A percentile compares a stretch with the other conserved stretches of the same genome.
Conservation (phyloP, 176 grass and related monocot genomes). For the Carex littledalei region DNA sequence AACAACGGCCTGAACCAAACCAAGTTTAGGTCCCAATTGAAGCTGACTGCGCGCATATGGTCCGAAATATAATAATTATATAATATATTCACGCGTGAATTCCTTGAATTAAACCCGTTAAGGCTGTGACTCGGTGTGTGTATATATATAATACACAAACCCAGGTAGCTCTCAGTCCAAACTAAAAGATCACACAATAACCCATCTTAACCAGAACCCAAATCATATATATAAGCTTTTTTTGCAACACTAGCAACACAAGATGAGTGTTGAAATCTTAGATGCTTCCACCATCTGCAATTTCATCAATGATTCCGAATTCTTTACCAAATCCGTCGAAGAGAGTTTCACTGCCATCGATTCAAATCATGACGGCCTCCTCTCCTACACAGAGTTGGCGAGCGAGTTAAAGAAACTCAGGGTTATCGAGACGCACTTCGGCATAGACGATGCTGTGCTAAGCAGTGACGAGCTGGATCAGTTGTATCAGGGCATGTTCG, state of each 20-base stretch:
- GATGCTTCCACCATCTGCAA: constrained; percentile 21
- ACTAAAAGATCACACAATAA: background rate
- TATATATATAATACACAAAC: background rate
- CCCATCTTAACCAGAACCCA: background rate
- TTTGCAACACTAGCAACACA: background rate
- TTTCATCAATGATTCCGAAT: constrained; percentile 18
- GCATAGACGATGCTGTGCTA: background rate
- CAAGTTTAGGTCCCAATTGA: background rate
- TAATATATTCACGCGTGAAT: background rate
- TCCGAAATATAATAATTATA: background rate
- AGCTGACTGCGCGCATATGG: background rate
- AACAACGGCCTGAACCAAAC: background rate
- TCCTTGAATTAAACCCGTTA: background rate
- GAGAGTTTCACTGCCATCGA: constrained; percentile 17
- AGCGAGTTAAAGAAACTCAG: constrained; percentile 26
- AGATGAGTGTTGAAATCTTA: constrained; percentile 29
- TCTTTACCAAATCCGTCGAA: constrained; percentile 19
- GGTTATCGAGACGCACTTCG: constrained; percentile 29
- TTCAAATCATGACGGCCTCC: constrained; percentile 14
- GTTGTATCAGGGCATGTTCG: constrained; percentile 9
- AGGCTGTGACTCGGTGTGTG: background rate
- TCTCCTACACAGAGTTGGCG: constrained; percentile 16
- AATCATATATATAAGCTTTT: background rate
- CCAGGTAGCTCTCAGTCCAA: background rate
- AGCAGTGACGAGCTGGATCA: background rate